Conservation (phyloP, 352 stramenopile species). For the Phytophthora sp. region DNA sequence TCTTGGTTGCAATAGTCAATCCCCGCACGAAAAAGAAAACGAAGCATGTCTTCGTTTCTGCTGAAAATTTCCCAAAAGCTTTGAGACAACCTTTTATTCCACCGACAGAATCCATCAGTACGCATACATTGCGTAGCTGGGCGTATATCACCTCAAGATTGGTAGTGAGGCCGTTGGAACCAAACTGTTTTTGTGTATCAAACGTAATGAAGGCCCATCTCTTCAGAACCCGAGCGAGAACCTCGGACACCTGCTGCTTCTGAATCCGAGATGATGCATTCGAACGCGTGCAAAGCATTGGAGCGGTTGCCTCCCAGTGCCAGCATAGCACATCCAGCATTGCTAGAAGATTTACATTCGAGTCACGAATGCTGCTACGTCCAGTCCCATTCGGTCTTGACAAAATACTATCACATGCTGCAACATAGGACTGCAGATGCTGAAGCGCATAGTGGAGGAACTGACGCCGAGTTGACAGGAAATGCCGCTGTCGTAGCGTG, state of each 20-base stretch:
- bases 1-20: slow-evolving; percentile 22
- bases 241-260: slow-evolving; percentile 24
- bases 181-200: not conserved
- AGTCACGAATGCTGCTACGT: not conserved
- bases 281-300: slow-evolving; percentile 61
- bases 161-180: not conserved
- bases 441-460: slow-evolving; percentile 36
- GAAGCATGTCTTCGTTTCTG: slow-evolving; percentile 26
- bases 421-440: slow-evolving; percentile 38
- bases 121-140: slow-evolving; percentile 45
- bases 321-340: slow-evolving; percentile 51
- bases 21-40: slow-evolving; percentile 26
- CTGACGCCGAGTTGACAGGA: slow-evolving; percentile 27
- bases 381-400: not conserved
- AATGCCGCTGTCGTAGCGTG: slow-evolving; percentile 33
- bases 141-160: slow-evolving; percentile 38
- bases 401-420: slow-evolving; percentile 21
- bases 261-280: slow-evolving; percentile 31
- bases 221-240: slow-evolving; percentile 13
- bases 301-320: slow-evolving; percentile 61
- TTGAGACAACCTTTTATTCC: slow-evolving; percentile 26
- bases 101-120: slow-evolving; percentile 40
- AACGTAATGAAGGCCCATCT: slow-evolving; percentile 6
- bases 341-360: not conserved
- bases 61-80: slow-evolving; percentile 18